These are phyloP conservation scores for Cladosporium phlei DNA, from an alignment of 2,329 filamentous ascomycete genomes.

Conservation along the genomic window DNA sequence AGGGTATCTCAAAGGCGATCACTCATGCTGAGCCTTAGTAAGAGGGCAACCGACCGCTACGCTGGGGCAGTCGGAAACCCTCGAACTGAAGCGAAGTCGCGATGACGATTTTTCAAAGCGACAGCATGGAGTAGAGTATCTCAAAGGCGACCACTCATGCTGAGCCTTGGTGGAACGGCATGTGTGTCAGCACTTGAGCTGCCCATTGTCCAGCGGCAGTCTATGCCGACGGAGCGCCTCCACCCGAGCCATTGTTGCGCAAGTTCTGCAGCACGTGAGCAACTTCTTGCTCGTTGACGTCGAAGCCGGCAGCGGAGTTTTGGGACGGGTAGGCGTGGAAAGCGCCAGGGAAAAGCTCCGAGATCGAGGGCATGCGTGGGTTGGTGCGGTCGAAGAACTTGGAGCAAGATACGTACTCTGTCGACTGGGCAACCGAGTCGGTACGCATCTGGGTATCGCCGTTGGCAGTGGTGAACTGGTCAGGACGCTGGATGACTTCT, in stretches of 20 bases:
- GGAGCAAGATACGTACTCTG: slow-evolving; percentile 18
- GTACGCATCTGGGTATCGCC: slow-evolving; percentile 2
- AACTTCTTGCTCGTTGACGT: slow-evolving; percentile 20
- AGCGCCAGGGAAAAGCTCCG: slow-evolving; percentile 16
- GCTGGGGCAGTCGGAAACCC: too few species aligned
- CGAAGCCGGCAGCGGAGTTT: slow-evolving; percentile 12
- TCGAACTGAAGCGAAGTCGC: too few species aligned
- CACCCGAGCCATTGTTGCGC: neutral
- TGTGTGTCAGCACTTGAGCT: too few species aligned
- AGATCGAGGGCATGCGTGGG: slow-evolving; percentile 15
- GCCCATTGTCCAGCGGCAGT: neutral
- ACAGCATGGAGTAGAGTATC: too few species aligned
- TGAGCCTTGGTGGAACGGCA: too few species aligned
- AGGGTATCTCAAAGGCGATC: too few species aligned
- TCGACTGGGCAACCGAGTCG: slow-evolving; percentile 14
- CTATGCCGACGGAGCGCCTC: too few species aligned
- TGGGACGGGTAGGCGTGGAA: slow-evolving; percentile 14
- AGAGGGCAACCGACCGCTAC: too few species aligned
- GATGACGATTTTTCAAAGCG: too few species aligned
- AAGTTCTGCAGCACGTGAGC: slow-evolving; percentile 18
- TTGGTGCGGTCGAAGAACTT: slow-evolving; percentile 14
- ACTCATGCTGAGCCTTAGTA: too few species aligned
- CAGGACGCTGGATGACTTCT: neutral
- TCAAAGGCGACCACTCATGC: too few species aligned
- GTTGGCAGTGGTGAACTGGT: slow-evolving; percentile 1